phyloP scores from a whole-genome alignment of 2,329 filamentous ascomycete genomes.

The Diaporthe sp. region DNA sequence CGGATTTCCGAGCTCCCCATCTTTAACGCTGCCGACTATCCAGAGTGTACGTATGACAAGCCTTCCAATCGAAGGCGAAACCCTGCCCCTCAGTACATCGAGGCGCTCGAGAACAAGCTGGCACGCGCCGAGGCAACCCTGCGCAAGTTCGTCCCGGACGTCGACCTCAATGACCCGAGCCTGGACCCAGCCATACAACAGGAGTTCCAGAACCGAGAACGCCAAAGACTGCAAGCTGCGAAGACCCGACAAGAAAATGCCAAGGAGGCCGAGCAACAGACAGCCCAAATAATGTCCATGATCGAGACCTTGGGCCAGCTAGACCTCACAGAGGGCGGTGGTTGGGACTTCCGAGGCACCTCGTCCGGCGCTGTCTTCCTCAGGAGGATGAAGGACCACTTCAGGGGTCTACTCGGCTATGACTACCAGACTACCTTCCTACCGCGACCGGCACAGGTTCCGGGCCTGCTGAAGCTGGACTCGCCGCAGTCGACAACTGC shows the following conservation, averaged over 20 bases:
- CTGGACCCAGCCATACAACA: conserved; percentile 83
- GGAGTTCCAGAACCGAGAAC: conserved; percentile 70
- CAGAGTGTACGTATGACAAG: conserved; percentile 96
- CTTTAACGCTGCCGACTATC: conserved; percentile 8
- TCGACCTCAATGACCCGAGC: conserved; percentile 86
- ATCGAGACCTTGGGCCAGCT: conserved; percentile 92
- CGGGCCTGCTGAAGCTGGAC: conserved; percentile 71
- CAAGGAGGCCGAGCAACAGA: conserved; percentile 62
- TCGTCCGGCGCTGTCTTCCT: conserved; percentile 94
- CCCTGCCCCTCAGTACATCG: conserved; percentile 92
- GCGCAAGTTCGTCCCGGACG: conserved; percentile 83
- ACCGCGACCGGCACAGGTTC: conserved; percentile 61
- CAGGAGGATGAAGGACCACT: conserved; percentile 86
- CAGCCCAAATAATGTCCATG: conserved; percentile 90
- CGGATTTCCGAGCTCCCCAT: not conserved
- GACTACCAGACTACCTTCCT: conserved; percentile 72
- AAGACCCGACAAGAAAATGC: conserved; percentile 54
- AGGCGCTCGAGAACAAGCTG: conserved; percentile 85
- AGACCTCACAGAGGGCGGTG: conserved; percentile 89
- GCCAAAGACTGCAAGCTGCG: conserved; percentile 59
- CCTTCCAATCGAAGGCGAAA: conserved; percentile 92
- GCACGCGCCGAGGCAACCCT: conserved; percentile 86
- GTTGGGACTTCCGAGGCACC: conserved; percentile 95
- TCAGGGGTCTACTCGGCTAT: conserved; percentile 80
- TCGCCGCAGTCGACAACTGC: conserved; percentile 72